Base-by-base conservation (phyloP, 163 green algal genomes). In the Scenedesmus sp. region DNA sequence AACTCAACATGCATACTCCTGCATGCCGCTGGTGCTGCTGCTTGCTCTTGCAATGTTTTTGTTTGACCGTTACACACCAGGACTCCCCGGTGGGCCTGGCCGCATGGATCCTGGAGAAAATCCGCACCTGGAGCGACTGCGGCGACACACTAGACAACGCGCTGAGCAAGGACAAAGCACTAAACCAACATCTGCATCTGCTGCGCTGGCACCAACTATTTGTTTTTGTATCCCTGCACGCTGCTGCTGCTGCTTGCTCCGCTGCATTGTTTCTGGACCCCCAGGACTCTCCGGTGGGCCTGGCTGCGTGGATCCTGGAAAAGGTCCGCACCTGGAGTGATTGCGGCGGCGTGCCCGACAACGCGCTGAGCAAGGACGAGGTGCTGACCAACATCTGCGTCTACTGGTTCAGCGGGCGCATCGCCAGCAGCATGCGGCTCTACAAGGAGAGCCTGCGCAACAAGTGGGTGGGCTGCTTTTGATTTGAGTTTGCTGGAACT, bases 301-400 rank as follows among this genome's bases (percentile, higher is more conserved):
- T 94, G 59, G 55, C 91, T 26, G 93, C 90, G 64, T 95, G 92
- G 92, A 93, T 95, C 20, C 16, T 94, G 52, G 94, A 95, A 34
- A 95, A 95, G 91, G 92, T 94, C 6, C 62, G 46, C n/a, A 82
- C 74, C 13, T 92, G 88, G 88, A 73, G 46, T 15, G 88, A 92
- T 79, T 92, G 88, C 56, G 5, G 64, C 4, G 54, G 46, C 16
- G 62, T 6, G 13, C 88, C 88, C 9, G 88, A 92, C 46, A 77
- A 66, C 15, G 88, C 62, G n/a, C 52, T 92, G 18, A 88, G 59
- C 79, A 92, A 92, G 88, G 84, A 95, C 34, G 91, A 92, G 87
- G 8, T 94, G 23, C 88, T 94, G 16, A 93, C 90, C 73, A 94
- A 94, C 76, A 82, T 94, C 16, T 85, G 83, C 84, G 92, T 95